Conservation (phyloP, 2,329 filamentous ascomycete genomes). For the Aspergillus cejpii region DNA sequence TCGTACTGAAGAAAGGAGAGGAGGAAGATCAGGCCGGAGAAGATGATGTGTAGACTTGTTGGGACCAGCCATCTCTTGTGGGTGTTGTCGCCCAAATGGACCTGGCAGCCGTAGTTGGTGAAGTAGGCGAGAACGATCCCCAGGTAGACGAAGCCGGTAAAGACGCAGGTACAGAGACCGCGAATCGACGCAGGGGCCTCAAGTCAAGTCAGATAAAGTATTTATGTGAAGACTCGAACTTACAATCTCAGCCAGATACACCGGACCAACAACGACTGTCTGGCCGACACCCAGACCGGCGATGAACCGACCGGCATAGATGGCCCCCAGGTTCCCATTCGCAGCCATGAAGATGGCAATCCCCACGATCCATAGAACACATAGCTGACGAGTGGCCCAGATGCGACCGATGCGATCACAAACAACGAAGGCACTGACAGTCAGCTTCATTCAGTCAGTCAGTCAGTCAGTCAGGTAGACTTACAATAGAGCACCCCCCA, state of each 20-base stretch:
- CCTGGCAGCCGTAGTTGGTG: constrained; percentile 58
- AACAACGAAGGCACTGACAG: constrained; percentile 42
- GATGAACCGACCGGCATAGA: constrained; percentile 42
- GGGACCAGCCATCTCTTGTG: constrained; percentile 53
- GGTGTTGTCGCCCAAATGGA: constrained; percentile 46
- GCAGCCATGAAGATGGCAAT: constrained; percentile 42
- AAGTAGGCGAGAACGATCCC: constrained; percentile 77
- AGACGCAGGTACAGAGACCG: constrained; percentile 66
- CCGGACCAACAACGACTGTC: constrained; percentile 48
- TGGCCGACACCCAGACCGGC: constrained; percentile 41
- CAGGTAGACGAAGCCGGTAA: constrained; percentile 65
- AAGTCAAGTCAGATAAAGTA: neutral
- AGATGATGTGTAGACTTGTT: constrained; percentile 70
- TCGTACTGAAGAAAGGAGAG: constrained; percentile 64
- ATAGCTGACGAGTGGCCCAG: constrained; percentile 38
- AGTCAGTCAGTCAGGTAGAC: constrained; percentile 10
- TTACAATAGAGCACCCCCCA: constrained; percentile 60
- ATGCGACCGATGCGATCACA: constrained; percentile 45
- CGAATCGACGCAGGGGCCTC: constrained; percentile 58
- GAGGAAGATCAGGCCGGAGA: constrained; percentile 63
- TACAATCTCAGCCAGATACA: constrained; percentile 65
- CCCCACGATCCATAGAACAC: constrained; percentile 39
- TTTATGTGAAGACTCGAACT: constrained; percentile 7
- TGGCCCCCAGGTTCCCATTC: constrained; percentile 33
- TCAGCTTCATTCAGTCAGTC: neutral